Base-by-base conservation (phyloP, 169 alveolate species). In the Plasmodium vinckei region DNA sequence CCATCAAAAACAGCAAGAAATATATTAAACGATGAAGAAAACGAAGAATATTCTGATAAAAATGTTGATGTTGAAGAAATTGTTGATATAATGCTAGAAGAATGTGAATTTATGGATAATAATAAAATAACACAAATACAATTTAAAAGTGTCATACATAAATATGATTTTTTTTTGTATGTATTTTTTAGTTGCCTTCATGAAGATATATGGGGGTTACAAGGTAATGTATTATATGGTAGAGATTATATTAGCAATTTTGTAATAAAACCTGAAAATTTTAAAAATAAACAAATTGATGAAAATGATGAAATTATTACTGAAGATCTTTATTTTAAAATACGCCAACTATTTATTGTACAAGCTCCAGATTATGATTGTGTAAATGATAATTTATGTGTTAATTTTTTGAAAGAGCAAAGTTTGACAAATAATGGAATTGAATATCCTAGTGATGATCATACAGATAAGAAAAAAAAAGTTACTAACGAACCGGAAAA, bases 141-240 rank as follows among this genome's bases (percentile, higher is more conserved):
- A 49, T 95, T 95, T 93, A 95, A 94, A 89, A 92, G 96, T 64
- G 92, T 96, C 93, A 87, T 95, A 47, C 92, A 94, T 65, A 89
- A 92, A 53, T 90, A 95, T 82, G 94, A 92, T 33, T 93, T 91
- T 6, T 87, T 95, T 47, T 89, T 95, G 19, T 57, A 92, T 25
- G 88, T 95, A 91, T 95, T 95, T 84, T 88, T 95, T 44, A 95
- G 92, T 67, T 95, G 96, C 61, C 71, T 95, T 21, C 98, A 95
- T 60, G 97, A 95, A 67, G 98, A 95, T 73, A 94, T 94, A 15
- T 95, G 98, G 98, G 96, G 97, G 2, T 87, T 95, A 56, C 94
- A 94, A 69, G 98, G 98, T 10, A 94, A 95, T 84, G 97, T 97
- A 2, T 93, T 95, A 72, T 75, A 77, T 70, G 89, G 89, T 5